Evolutionary conservation across 2,329 filamentous ascomycete genomes (phyloP).

Genomic region (Hypocreales sp.): DNA sequence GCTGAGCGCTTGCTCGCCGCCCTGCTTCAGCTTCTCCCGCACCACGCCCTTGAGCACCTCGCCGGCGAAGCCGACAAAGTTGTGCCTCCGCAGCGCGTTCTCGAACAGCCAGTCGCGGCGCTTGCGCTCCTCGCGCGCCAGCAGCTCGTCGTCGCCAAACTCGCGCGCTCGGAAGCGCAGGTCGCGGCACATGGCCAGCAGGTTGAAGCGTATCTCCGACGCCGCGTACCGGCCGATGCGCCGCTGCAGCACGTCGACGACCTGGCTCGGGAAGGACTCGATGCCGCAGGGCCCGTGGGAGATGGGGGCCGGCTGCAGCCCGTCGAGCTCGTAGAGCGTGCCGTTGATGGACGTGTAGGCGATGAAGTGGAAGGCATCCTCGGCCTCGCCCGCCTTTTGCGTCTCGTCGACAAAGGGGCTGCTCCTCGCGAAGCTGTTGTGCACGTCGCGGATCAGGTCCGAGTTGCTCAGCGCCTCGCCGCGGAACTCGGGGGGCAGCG

Average conservation of each 20-base stretch:
- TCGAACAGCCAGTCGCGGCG: slow-evolving; percentile 83
- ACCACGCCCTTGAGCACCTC: slow-evolving; percentile 82
- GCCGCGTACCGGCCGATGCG: slow-evolving; percentile 74
- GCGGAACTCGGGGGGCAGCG: slow-evolving; percentile 59
- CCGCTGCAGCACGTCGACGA: slow-evolving; percentile 74
- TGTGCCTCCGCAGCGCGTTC: slow-evolving; percentile 81
- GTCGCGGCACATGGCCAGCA: slow-evolving; percentile 84
- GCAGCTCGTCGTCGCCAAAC: slow-evolving; percentile 64
- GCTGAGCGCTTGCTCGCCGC: slow-evolving; percentile 48
- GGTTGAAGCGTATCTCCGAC: slow-evolving; percentile 86
- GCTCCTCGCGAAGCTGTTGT: slow-evolving; percentile 80
- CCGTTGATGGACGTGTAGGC: slow-evolving; percentile 76
- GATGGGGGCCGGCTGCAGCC: slow-evolving; percentile 84
- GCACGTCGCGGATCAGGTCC: slow-evolving; percentile 58
- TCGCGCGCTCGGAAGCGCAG: slow-evolving; percentile 61
- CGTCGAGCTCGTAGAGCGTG: slow-evolving; percentile 84
- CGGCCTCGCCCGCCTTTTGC: slow-evolving; percentile 46
- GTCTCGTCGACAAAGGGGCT: slow-evolving; percentile 93
- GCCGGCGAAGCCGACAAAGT: slow-evolving; percentile 91
- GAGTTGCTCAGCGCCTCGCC: slow-evolving; percentile 47
- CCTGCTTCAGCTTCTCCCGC: slow-evolving; percentile 52
- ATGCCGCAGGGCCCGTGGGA: slow-evolving; percentile 60
- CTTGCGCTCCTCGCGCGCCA: slow-evolving; percentile 72
- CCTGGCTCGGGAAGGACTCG: slow-evolving; percentile 61
- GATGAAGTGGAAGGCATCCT: slow-evolving; percentile 96